These are phyloP conservation scores for Schoenoplectus tabernaemontani DNA, from an alignment of 202 grass and related monocot genomes.

Conservation along the genomic window DNA sequence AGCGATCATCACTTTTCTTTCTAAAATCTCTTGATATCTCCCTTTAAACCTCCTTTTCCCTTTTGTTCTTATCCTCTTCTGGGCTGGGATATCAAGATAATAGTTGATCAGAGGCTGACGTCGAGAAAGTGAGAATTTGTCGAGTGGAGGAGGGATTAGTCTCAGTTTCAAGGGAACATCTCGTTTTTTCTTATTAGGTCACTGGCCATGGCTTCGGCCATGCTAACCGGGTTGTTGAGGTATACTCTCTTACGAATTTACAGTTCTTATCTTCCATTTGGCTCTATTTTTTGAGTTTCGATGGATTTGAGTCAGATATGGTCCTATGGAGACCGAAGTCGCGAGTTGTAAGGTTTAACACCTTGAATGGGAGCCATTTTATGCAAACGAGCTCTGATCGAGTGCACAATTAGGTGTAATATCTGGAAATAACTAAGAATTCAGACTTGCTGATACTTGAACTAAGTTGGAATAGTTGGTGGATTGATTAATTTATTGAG, in stretches of 20 bases:
- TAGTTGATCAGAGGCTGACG: neutral
- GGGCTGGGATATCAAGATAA: neutral
- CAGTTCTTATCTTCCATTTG: neutral
- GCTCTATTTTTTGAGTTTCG: neutral
- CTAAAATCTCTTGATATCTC: neutral
- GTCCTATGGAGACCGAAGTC: neutral
- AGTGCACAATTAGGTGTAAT: neutral
- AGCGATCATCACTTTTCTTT: neutral
- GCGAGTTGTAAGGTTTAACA: neutral
- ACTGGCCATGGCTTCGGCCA: slow-evolving; percentile 96
- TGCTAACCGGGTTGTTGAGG: slow-evolving; percentile 83
- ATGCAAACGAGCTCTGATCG: neutral
- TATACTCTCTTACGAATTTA: neutral
- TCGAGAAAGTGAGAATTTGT: slow-evolving; percentile 31
- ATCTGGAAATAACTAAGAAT: neutral
- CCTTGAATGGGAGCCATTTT: neutral
- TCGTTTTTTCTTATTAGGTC: slow-evolving; percentile 88
- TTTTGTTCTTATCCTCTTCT: neutral
- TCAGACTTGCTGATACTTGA: neutral
- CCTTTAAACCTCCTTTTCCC: neutral
- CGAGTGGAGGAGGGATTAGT: slow-evolving; percentile 22
- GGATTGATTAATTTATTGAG: neutral
- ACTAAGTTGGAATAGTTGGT: neutral
- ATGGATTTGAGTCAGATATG: neutral
- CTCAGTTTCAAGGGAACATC: slow-evolving; percentile 29